Evolutionary conservation across 495 filamentous ascomycete genomes (phyloP).

Genomic region (Tuber microsphaerosporum): DNA sequence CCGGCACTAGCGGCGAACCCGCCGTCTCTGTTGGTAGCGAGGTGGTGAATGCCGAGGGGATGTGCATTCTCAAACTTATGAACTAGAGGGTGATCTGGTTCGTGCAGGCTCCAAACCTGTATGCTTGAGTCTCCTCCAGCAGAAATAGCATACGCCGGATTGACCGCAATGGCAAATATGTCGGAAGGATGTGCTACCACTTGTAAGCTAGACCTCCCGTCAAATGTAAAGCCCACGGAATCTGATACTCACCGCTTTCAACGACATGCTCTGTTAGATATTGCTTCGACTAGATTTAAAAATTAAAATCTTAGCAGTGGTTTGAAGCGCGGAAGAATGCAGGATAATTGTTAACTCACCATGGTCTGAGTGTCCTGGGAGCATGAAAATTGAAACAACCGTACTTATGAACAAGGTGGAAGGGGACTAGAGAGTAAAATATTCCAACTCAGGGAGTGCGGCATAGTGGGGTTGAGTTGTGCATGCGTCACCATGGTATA

Average conservation of each 20-base stretch:
- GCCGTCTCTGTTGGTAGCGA: conserved; percentile 63
- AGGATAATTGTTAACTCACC: not conserved
- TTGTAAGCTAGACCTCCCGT: conserved; percentile 5
- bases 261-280: conserved; percentile 86
- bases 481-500: not conserved
- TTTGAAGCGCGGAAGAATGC: not conserved
- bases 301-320: conserved; percentile 3
- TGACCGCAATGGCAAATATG: conserved; percentile 84
- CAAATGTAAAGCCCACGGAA: not conserved
- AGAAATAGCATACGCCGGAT: conserved; percentile 65
- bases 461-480: not conserved
- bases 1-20: conserved; percentile 69
- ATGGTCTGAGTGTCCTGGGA: not conserved
- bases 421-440: not conserved
- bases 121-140: conserved; percentile 74
- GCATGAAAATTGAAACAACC: not conserved
- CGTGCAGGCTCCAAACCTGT: conserved; percentile 63
- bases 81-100: conserved; percentile 62
- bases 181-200: conserved; percentile 70
- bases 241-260: conserved; percentile 60
- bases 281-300: conserved; percentile 74
- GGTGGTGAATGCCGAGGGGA: conserved; percentile 80
- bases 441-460: not conserved
- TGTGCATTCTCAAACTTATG: conserved; percentile 73
- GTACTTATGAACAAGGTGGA: not conserved